A percentile compares a stretch with the other conserved stretches of the same genome.
These are phyloP conservation scores for Penicillium hordei DNA, from an alignment of 2,329 filamentous ascomycete species.

Conservation along the genomic window DNA sequence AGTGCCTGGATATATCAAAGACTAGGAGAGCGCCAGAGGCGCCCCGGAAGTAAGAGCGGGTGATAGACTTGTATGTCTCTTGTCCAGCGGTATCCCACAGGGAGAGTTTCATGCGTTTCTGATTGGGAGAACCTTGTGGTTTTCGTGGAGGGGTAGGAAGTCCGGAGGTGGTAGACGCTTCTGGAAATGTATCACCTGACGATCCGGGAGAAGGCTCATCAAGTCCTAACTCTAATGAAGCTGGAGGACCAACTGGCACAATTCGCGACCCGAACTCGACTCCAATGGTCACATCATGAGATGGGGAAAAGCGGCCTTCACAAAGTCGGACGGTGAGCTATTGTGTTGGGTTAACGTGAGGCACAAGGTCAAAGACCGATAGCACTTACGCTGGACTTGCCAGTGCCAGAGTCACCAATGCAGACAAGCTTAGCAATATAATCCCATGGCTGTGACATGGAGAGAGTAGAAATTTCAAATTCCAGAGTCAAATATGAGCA, in stretches of 20 bases:
- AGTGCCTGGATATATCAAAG: conserved; percentile 85
- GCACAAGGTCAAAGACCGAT: not conserved
- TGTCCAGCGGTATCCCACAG: conserved; percentile 97
- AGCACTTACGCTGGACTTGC: conserved; percentile 71
- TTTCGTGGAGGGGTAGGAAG: conserved; percentile 40
- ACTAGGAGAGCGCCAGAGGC: conserved; percentile 77
- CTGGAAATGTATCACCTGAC: conserved; percentile 16
- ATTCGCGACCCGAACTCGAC: conserved; percentile 95
- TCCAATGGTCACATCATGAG: conserved; percentile 96
- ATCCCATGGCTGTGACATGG: conserved; percentile 72
- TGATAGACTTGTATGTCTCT: conserved; percentile 96
- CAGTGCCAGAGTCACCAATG: conserved; percentile 93
- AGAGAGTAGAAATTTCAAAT: conserved; percentile 22
- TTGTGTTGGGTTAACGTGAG: conserved; percentile 13
- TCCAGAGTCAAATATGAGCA: conserved; percentile 3
- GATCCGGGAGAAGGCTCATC: conserved; percentile 33
- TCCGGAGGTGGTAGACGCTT: conserved; percentile 24
- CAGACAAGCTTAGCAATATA: conserved; percentile 99
- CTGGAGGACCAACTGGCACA: conserved; percentile 83
- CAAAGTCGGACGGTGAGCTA: conserved; percentile 91
- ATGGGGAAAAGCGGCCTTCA: conserved; percentile 89
- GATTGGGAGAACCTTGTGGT: conserved; percentile 39
- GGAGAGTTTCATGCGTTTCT: conserved; percentile 87
- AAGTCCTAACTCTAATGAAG: conserved; percentile 59
- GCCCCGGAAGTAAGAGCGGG: conserved; percentile 88